These are phyloP conservation scores for Claviceps pusilla DNA, from an alignment of 2,329 filamentous ascomycete genomes.

Conservation along the genomic window DNA sequence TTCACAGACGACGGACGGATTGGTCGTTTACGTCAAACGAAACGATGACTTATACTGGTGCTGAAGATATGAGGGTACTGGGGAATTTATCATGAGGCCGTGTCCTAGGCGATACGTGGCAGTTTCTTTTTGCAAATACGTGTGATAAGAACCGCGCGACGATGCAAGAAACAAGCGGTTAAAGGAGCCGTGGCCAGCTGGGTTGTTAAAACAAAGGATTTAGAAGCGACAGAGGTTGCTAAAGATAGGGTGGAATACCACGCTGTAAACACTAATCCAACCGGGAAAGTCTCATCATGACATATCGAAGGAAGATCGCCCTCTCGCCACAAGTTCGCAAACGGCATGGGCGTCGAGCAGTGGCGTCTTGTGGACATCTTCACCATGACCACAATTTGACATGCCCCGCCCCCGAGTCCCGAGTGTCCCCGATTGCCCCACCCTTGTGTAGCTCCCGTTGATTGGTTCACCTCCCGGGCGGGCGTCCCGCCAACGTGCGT, in stretches of 20 bases:
- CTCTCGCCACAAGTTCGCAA: too few species aligned
- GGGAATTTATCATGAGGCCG: too few species aligned
- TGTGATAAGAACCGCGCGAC: not conserved
- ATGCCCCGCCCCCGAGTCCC: too few species aligned
- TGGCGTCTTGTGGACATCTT: too few species aligned
- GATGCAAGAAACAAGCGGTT: not conserved
- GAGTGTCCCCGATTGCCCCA: not conserved
- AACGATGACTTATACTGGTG: not conserved
- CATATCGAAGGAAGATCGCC: too few species aligned
- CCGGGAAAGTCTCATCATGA: too few species aligned
- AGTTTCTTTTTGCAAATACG: not conserved
- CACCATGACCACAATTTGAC: too few species aligned
- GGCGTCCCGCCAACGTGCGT: not conserved
- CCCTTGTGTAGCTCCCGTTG: not conserved
- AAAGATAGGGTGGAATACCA: not conserved
- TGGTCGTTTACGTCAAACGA: not conserved
- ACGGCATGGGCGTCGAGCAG: too few species aligned
- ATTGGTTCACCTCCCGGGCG: not conserved
- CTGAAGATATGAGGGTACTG: not conserved
- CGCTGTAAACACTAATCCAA: not conserved
- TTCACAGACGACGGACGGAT: not conserved
- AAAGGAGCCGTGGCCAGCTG: not conserved
- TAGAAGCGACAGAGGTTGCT: not conserved
- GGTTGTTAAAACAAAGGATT: not conserved
- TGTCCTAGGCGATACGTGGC: not conserved